Percentiles rank a stretch among this genome's conserved stretches.
Conservation (phyloP, 306 rosid species). For the Pyrus pyrifolia region DNA sequence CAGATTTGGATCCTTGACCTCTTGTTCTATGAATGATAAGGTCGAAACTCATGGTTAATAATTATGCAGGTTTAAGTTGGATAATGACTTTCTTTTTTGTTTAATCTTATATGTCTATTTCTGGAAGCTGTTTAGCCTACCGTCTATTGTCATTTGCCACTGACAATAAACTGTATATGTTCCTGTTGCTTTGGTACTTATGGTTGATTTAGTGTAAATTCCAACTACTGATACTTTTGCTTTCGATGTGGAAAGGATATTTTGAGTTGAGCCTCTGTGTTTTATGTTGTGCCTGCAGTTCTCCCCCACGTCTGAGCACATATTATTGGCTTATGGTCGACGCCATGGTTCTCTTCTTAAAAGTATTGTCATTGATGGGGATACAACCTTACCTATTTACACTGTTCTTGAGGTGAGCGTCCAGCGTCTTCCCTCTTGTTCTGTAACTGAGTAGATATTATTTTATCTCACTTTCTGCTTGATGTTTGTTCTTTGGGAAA, state of each 20-base stretch:
- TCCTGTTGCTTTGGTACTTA: background rate
- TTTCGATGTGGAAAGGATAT: slow-evolving; percentile 1
- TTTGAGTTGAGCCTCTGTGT: slow-evolving; percentile 18
- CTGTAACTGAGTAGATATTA: slow-evolving; percentile 11
- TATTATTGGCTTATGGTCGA: slow-evolving; percentile 54
- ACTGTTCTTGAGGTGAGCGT: slow-evolving; percentile 83
- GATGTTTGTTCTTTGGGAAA: slow-evolving; percentile 29
- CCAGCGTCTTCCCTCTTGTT: background rate
- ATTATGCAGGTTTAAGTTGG: background rate
- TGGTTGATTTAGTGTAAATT: background rate
- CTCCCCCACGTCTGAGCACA: slow-evolving; percentile 59
- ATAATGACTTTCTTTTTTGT: too few species aligned
- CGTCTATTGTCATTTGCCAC: background rate
- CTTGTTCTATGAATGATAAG: background rate
- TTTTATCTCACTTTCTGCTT: background rate
- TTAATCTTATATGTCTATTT: background rate
- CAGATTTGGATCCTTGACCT: background rate
- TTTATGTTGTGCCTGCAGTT: slow-evolving; percentile 36
- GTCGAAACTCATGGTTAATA: background rate
- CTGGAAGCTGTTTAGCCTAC: background rate
- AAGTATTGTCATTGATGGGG: slow-evolving; percentile 85
- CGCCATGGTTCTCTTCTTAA: slow-evolving; percentile 61
- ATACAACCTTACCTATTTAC: slow-evolving; percentile 81
- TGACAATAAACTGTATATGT: background rate
- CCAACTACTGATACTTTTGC: background rate